Evolutionary conservation across 139 green algal genomes (phyloP).

Genomic region (Asterochloris sp.): DNA sequence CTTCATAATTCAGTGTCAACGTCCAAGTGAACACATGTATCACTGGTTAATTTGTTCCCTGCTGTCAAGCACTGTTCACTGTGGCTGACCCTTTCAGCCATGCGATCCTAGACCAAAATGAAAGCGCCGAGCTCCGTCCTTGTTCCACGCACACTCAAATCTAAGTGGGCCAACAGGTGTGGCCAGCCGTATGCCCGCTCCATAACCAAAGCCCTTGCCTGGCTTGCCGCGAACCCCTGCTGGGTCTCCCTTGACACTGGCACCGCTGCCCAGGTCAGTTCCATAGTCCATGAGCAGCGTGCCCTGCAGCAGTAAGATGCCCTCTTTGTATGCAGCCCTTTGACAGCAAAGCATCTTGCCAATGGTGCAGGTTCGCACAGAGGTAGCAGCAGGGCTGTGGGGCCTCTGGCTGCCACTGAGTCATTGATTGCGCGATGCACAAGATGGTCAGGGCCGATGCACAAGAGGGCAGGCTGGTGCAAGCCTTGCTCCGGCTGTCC

Average conservation of each 20-base stretch:
- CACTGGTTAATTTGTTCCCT: too few species aligned
- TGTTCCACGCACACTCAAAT: slow-evolving; percentile 96
- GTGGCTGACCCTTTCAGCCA: neutral
- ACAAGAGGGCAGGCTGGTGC: neutral
- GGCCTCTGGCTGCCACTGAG: too few species aligned
- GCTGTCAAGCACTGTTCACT: too few species aligned
- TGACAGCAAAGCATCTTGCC: neutral
- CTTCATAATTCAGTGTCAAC: too few species aligned
- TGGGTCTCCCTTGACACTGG: slow-evolving; percentile 84
- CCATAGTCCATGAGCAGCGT: slow-evolving; percentile 89
- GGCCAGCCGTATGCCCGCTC: slow-evolving; percentile 82
- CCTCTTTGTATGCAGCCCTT: neutral
- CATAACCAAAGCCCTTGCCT: slow-evolving; percentile 81
- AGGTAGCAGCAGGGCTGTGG: too few species aligned
- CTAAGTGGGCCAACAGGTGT: slow-evolving; percentile 89
- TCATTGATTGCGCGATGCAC: neutral
- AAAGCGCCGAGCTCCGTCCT: slow-evolving; percentile 68
- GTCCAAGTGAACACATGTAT: too few species aligned
- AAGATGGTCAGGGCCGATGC: neutral
- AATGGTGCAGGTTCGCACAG: neutral
- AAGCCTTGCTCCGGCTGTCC: neutral
- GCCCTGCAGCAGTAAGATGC: slow-evolving; percentile 50
- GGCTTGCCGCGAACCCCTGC: slow-evolving; percentile 83
- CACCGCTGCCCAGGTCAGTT: slow-evolving; percentile 83
- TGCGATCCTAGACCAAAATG: slow-evolving; percentile 88